phyloP scores from a whole-genome alignment of 2,329 filamentous ascomycete genomes.

The Parastagonospora nodorum region DNA sequence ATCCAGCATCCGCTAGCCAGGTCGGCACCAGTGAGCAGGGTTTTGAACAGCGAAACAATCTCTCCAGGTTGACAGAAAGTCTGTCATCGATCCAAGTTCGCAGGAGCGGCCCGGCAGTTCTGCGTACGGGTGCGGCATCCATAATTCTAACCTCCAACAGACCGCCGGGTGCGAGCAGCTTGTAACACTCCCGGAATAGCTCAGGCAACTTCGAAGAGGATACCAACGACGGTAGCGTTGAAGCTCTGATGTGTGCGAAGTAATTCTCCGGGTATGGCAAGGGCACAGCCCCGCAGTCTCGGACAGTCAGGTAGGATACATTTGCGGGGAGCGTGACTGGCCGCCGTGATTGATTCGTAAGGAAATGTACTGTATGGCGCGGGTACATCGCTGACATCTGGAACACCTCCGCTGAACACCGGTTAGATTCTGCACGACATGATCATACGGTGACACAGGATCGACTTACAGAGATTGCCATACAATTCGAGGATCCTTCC shows the following conservation, averaged over 20 bases:
- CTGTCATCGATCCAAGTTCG: slow-evolving; percentile 66
- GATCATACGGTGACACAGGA: slow-evolving; percentile 15
- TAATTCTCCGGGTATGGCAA: slow-evolving; percentile 53
- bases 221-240: slow-evolving; percentile 62
- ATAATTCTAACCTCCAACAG: slow-evolving; percentile 65
- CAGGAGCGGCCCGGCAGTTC: slow-evolving; percentile 62
- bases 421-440: slow-evolving; percentile 35
- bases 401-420: slow-evolving; percentile 49
- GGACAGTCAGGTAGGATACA: slow-evolving; percentile 34
- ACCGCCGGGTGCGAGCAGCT: slow-evolving; percentile 61
- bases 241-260: slow-evolving; percentile 47
- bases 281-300: slow-evolving; percentile 49
- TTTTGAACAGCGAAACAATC: slow-evolving; percentile 62
- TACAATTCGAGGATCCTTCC: slow-evolving; percentile 47
- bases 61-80: slow-evolving; percentile 64
- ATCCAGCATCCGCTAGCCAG: slow-evolving; percentile 63
- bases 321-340: slow-evolving; percentile 42
- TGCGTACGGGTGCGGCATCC: slow-evolving; percentile 63
- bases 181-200: slow-evolving; percentile 62
- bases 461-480: slow-evolving; percentile 46
- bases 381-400: slow-evolving; percentile 52
- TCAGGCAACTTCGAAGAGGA: slow-evolving; percentile 61
- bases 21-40: slow-evolving; percentile 63
- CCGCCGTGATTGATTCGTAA: slow-evolving; percentile 39
- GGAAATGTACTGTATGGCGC: slow-evolving; percentile 42